Evolutionary conservation across 805 yeast genomes (phyloP).

Genomic region (Candida ficus): DNA sequence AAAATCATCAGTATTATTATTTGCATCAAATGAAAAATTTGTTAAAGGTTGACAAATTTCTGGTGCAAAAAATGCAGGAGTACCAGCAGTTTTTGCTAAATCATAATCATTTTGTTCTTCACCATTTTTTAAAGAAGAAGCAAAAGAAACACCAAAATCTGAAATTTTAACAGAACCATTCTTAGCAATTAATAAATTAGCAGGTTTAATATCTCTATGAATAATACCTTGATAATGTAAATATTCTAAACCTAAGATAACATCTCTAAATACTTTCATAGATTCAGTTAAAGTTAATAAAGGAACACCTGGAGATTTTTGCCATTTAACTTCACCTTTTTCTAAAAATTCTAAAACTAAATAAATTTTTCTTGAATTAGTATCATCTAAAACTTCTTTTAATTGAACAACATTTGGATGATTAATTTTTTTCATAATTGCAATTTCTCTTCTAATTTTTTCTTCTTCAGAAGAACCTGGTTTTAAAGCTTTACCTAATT

Average conservation of each 20-base stretch:
- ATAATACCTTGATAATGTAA: constrained; percentile 86
- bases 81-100: constrained; percentile 93
- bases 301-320: constrained; percentile 52
- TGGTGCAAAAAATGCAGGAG: constrained; percentile 96
- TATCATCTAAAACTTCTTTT: constrained; percentile 84
- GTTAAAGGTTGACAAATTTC: constrained; percentile 66
- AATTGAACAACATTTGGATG: constrained; percentile 92
- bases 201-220: constrained; percentile 95
- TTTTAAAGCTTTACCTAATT: constrained; percentile 40
- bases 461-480: constrained; percentile 53
- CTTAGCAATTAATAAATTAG: constrained; percentile 69
- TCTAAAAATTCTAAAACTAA: constrained; percentile 86
- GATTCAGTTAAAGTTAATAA: constrained; percentile 61
- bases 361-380: constrained; percentile 77
- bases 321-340: constrained; percentile 90
- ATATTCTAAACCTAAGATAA: constrained; percentile 83
- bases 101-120: constrained; percentile 69
- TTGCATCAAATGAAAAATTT: constrained; percentile 14
- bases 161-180: constrained; percentile 81
- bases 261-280: constrained; percentile 73
- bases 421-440: constrained; percentile 85
- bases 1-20: constrained; percentile 11
- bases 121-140: constrained; percentile 35
- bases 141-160: constrained; percentile 95
- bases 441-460: constrained; percentile 79